Conservation (phyloP, 805 yeast species). For the Candida wancherniae region DNA sequence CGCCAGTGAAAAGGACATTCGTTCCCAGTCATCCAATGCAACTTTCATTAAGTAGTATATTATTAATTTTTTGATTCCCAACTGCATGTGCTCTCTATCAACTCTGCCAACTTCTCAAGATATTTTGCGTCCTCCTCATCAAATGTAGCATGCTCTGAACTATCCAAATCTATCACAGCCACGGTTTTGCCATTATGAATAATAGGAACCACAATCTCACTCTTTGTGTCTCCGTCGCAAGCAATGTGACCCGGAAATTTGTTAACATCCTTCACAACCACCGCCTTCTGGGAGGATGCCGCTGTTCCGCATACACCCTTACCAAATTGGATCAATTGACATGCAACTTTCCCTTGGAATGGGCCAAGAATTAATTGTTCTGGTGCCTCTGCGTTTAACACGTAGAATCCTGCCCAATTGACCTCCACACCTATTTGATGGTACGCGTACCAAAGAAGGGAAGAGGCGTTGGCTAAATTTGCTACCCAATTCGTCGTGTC, state of each 20-base stretch:
- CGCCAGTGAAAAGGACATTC: too few species aligned
- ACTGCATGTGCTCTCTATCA: too few species aligned
- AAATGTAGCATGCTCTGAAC: constrained; percentile 61
- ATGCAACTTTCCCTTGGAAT: constrained; percentile 95
- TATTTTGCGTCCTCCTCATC: constrained; percentile 53
- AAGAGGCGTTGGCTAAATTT: constrained; percentile 80
- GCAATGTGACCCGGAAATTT: constrained; percentile 91
- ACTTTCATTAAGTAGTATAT: too few species aligned
- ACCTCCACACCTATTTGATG: constrained; percentile 53
- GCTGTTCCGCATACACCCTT: constrained; percentile 92
- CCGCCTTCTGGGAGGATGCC: constrained; percentile 54
- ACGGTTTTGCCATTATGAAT: constrained; percentile 35
- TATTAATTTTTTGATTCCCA: too few species aligned
- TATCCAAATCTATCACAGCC: constrained; percentile 89
- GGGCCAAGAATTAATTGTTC: constrained; percentile 74
- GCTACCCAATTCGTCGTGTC: constrained; percentile 82
- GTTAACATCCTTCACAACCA: constrained; percentile 73
- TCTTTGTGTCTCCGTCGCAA: constrained; percentile 90
- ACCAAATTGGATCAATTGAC: constrained; percentile 76
- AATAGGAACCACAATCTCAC: constrained; percentile 91
- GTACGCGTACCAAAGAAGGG: constrained; percentile 86
- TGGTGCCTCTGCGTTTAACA: constrained; percentile 35
- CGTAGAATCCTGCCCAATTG: constrained; percentile 94
- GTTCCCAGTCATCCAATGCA: too few species aligned
- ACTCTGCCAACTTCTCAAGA: constrained; percentile 60